Evolutionary conservation across 768 basidiomycete genomes (phyloP).

Genomic region (Pleurotus tuoliensis): DNA sequence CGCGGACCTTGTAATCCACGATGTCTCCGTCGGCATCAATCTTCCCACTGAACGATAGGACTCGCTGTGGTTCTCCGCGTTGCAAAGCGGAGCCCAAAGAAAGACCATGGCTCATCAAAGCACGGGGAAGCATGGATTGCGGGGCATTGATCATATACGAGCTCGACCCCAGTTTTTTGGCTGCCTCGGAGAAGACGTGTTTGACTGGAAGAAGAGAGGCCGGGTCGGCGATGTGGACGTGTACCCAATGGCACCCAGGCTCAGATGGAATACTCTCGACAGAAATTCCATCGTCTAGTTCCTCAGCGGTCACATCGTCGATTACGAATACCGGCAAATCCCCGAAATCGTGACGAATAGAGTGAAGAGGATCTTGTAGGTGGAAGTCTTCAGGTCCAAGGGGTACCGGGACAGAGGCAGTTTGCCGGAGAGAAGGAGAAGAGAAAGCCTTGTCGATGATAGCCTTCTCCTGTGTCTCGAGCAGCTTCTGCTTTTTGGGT

Average conservation of each 20-base stretch:
- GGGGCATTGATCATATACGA: slow-evolving; percentile 64
- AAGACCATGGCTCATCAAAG: slow-evolving; percentile 43
- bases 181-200: slow-evolving; percentile 57
- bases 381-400: slow-evolving; percentile 66
- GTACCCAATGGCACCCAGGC: slow-evolving; percentile 69
- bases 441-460: slow-evolving; percentile 25
- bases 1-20: slow-evolving; percentile 62
- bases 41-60: slow-evolving; percentile 79
- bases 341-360: slow-evolving; percentile 84
- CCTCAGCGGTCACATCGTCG: slow-evolving; percentile 74
- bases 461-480: slow-evolving; percentile 20
- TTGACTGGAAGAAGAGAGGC: slow-evolving; percentile 71
- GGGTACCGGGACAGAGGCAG: slow-evolving; percentile 15
- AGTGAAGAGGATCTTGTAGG: slow-evolving; percentile 57
- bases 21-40: slow-evolving; percentile 61
- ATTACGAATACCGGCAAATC: slow-evolving; percentile 79
- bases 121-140: slow-evolving; percentile 69
- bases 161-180: slow-evolving; percentile 46
- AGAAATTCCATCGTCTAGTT: slow-evolving; percentile 93
- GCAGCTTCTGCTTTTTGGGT: slow-evolving; percentile 23
- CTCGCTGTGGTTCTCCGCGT: slow-evolving; percentile 43
- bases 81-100: slow-evolving; percentile 31
- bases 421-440: slow-evolving; percentile 13
- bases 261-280: slow-evolving; percentile 64
- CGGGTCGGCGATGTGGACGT: slow-evolving; percentile 92